Evolutionary conservation across 257 asterid species (phyloP).

Genomic region (Penstemon newberryi): DNA sequence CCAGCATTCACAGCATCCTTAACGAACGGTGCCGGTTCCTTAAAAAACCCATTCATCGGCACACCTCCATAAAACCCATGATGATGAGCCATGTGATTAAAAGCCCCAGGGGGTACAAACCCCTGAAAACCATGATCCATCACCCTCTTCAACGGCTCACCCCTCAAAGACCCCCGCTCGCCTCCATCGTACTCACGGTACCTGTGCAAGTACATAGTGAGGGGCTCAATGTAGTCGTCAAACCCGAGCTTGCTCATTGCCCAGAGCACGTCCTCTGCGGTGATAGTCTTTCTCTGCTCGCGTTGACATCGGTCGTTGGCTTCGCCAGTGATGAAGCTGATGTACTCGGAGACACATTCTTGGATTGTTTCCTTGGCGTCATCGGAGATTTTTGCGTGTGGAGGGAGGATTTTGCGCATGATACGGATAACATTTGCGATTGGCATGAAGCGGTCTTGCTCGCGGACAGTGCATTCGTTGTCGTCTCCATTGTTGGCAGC

Average conservation of each 20-base stretch:
- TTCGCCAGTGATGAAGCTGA: conserved; percentile 90
- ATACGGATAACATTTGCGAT: conserved; percentile 88
- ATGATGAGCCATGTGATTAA: conserved; percentile 53
- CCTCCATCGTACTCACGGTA: conserved; percentile 76
- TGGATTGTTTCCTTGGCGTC: conserved; percentile 96
- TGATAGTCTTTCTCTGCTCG: conserved; percentile 94
- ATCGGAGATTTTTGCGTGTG: conserved; percentile 88
- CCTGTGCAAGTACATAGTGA: conserved; percentile 77
- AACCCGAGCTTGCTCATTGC: conserved; percentile 96
- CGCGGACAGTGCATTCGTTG: conserved; percentile 70
- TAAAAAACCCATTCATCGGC: conserved; percentile 43
- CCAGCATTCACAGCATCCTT: conserved; percentile 50
- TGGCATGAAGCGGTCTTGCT: conserved; percentile 98
- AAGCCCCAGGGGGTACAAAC: conserved; percentile 35
- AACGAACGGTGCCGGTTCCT: conserved; percentile 6
- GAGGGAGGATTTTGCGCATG: conserved; percentile 84
- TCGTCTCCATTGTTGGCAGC: conserved; percentile 22
- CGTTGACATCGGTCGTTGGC: conserved; percentile 93
- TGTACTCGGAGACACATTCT: conserved; percentile 91
- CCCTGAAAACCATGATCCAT: conserved; percentile 43
- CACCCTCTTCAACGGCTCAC: conserved; percentile 59
- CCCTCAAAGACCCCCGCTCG: conserved; percentile 61
- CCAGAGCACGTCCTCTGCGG: conserved; percentile 93
- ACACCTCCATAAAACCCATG: conserved; percentile 48
- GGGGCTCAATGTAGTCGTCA: conserved; percentile 85